Evolutionary conservation across 345 rosid species (phyloP), one percentile per base, ranked within the genome.

Genomic region (Ricinus communis): DNA sequence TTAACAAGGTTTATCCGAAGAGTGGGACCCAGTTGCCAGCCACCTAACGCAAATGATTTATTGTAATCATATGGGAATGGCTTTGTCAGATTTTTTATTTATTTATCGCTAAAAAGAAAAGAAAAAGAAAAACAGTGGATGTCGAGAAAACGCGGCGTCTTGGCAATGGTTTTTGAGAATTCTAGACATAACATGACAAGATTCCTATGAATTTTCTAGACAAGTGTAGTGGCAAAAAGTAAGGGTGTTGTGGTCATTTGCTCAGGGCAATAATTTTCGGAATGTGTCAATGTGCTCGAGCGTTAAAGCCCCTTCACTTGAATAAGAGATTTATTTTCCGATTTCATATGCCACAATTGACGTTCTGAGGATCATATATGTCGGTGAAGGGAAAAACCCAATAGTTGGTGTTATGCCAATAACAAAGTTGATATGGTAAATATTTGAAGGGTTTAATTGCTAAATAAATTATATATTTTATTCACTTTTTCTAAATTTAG

Each of bases 121-220:
- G 9, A 8, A 47, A 55, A 50, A 0, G 3, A n/a, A n/a, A n/a
- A n/a, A n/a, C n/a, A n/a, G n/a, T n/a, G n/a, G n/a, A 1, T 13
- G 70, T 14, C 33, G 5, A 0, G 0, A 66, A 69, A 80, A 68
- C 86, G 88, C 88, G 86, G 88, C 85, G 79, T 65, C 82, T 54
- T 19, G 88, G 57, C 79, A 60, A 1, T 85, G 80, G 79, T 74
- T 82, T 58, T 58, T 61, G 66, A 38, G 19, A 51, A 14, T 4
- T 41, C 2, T 7, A 8, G 40, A 5, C 65, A n/a, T 36, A 28
- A 43, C 7, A 43, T 1, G 25, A 60, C 53, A 38, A 19, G 53
- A 36, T 64, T 46, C 57, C 49, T 8, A 0, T 5, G 21, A 0
- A 40, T 33, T 22, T 14, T 25, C 5, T 15, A 2, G 25, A 46